Percentiles rank a stretch among this genome's conserved stretches.
Evolutionary conservation across 2,329 filamentous ascomycete genomes (phyloP).

Genomic region (Thelonectria rubi): DNA sequence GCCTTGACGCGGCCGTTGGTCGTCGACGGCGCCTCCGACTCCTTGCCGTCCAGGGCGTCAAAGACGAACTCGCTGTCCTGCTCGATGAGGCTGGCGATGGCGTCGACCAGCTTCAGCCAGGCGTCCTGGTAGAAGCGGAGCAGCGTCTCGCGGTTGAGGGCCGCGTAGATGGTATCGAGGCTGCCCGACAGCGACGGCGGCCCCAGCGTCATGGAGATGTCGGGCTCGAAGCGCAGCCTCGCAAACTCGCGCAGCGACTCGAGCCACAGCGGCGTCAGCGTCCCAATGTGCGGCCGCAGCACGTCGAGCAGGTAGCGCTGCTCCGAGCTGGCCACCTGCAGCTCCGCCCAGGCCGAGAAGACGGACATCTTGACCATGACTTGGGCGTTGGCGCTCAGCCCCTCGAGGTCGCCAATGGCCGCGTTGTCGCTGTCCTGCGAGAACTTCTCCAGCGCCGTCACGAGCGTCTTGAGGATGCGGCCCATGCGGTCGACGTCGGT

Average conservation of each 20-base stretch:
- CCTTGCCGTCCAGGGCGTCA: constrained; percentile 91
- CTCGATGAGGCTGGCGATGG: constrained; percentile 95
- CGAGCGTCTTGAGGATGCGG: constrained; percentile 91
- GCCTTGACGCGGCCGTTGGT: constrained; percentile 66
- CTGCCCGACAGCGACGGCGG: constrained; percentile 84
- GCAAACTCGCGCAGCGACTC: constrained; percentile 94
- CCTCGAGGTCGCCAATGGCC: constrained; percentile 90
- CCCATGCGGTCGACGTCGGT: constrained; percentile 99
- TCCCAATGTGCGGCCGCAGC: constrained; percentile 88
- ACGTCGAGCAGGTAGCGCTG: constrained; percentile 90
- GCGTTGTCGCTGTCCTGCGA: constrained; percentile 82
- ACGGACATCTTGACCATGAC: constrained; percentile 99
- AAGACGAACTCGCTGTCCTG: constrained; percentile 98
- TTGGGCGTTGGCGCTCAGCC: constrained; percentile 92
- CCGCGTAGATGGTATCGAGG: constrained; percentile 92
- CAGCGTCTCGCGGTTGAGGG: constrained; percentile 91
- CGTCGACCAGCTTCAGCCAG: constrained; percentile 96
- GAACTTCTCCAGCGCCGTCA: constrained; percentile 91
- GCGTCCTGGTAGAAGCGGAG: constrained; percentile 96
- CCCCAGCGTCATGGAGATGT: constrained; percentile 90
- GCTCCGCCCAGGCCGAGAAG: constrained; percentile 95
- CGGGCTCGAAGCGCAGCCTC: constrained; percentile 90
- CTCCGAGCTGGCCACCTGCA: constrained; percentile 94
- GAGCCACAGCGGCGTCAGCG: constrained; percentile 91
- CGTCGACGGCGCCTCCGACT: constrained; percentile 56